phyloP scores from a whole-genome alignment of 1,284 basidiomycete genomes.

The Ustilago vetiveriae region DNA sequence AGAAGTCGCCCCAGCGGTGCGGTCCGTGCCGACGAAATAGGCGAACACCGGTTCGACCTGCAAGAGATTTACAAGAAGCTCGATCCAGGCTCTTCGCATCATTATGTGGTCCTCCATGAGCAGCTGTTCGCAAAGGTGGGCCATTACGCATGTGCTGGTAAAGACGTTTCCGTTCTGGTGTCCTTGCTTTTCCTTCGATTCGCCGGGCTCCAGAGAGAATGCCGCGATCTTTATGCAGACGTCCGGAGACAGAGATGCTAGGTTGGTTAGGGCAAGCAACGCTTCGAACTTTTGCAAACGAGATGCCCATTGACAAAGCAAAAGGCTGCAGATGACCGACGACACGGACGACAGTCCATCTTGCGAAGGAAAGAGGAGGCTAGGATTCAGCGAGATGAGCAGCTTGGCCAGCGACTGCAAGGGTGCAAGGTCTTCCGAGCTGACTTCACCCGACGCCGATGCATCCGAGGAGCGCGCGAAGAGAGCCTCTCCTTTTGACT shows the following conservation, averaged over 20 bases:
- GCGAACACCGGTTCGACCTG: slow-evolving; percentile 74
- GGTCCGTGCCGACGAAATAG: slow-evolving; percentile 10
- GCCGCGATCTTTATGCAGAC: slow-evolving; percentile 67
- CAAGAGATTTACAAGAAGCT: slow-evolving; percentile 92
- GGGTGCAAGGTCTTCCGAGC: slow-evolving; percentile 73
- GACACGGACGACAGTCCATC: slow-evolving; percentile 25
- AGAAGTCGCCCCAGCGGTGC: neutral
- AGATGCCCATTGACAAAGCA: slow-evolving; percentile 69
- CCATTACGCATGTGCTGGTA: slow-evolving; percentile 19
- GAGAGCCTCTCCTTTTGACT: neutral
- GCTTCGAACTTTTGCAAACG: slow-evolving; percentile 89
- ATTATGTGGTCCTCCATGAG: slow-evolving; percentile 81
- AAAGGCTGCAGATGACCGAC: slow-evolving; percentile 37
- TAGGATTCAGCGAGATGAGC: slow-evolving; percentile 86
- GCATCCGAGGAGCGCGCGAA: slow-evolving; percentile 7
- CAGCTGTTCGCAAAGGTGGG: slow-evolving; percentile 70
- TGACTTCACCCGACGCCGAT: neutral
- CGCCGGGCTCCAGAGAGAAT: slow-evolving; percentile 14
- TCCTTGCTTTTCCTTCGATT: neutral
- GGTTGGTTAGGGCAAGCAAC: slow-evolving; percentile 93
- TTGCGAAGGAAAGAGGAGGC: slow-evolving; percentile 79
- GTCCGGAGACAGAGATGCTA: slow-evolving; percentile 74
- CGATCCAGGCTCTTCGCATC: slow-evolving; percentile 84
- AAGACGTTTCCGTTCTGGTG: too few relatives aligned
- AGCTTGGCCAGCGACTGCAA: slow-evolving; percentile 92